phyloP scores from a whole-genome alignment of 1,284 basidiomycete genomes.

The Entoloma clypeatum region DNA sequence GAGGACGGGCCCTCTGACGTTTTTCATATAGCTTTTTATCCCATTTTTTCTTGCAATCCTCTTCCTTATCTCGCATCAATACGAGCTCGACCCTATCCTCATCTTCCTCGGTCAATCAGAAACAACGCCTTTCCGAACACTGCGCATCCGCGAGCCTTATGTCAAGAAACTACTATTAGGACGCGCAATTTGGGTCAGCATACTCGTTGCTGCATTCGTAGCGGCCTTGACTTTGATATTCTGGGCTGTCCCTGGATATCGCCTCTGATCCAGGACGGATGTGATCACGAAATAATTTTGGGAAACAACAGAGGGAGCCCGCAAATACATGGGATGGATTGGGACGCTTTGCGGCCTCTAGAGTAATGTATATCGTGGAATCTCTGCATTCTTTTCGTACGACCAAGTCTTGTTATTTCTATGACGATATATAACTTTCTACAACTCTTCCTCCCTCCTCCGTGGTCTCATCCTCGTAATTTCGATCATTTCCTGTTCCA shows the following conservation, averaged over 20 bases:
- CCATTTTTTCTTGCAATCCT: conserved; percentile 91
- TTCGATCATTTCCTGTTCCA: conserved; percentile 10
- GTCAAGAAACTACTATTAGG: conserved; percentile 86
- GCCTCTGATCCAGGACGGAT: conserved; percentile 43
- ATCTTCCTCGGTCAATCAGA: conserved; percentile 84
- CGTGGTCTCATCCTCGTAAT: conserved; percentile 6
- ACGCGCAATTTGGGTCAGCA: conserved; percentile 81
- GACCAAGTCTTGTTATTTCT: conserved; percentile 6
- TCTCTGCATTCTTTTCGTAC: conserved; percentile 13
- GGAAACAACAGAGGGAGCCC: not conserved
- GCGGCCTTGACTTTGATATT: conserved; percentile 82
- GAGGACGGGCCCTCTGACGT: conserved; percentile 14
- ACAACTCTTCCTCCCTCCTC: conserved; percentile 3
- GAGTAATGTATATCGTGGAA: conserved; percentile 13
- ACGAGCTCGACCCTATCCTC: conserved; percentile 92
- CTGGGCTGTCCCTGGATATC: conserved; percentile 89
- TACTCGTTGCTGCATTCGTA: conserved; percentile 66
- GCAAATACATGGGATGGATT: conserved; percentile 3
- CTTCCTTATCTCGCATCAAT: conserved; percentile 90
- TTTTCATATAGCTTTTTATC: conserved; percentile 72
- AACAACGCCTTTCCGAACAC: conserved; percentile 89
- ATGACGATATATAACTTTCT: conserved; percentile 14
- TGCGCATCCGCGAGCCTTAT: conserved; percentile 87
- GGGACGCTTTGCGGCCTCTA: conserved; percentile 1
- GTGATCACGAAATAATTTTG: not conserved